phyloP scores from a whole-genome alignment of 1,284 basidiomycete genomes.

The Fomes fomentarius region DNA sequence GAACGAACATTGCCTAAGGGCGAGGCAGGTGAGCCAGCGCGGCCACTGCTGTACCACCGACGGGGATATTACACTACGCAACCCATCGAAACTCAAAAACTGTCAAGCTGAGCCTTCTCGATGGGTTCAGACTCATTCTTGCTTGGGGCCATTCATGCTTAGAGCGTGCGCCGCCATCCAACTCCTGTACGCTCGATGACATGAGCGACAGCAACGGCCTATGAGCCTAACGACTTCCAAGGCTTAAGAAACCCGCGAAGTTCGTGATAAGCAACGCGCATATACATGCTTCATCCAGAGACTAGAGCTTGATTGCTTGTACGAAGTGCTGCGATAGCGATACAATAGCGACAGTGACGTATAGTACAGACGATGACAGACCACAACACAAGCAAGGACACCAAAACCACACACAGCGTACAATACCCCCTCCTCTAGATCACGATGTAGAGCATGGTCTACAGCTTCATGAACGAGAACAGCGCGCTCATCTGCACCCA shows the following conservation, averaged over 20 bases:
- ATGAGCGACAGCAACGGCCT: too few relatives aligned
- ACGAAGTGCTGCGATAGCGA: conserved; percentile 20
- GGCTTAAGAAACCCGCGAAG: too few relatives aligned
- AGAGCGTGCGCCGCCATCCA: too few relatives aligned
- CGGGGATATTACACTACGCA: conserved; percentile 45
- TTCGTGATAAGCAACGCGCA: too few relatives aligned
- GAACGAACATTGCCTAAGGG: conserved; percentile 35
- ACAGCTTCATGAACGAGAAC: conserved; percentile 79
- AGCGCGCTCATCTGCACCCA: conserved; percentile 82
- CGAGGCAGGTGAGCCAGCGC: conserved; percentile 25
- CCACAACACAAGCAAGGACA: not conserved
- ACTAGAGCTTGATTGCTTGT: not conserved
- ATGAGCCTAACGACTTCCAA: too few relatives aligned
- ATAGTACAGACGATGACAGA: conserved; percentile 8
- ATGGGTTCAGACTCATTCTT: too few relatives aligned
- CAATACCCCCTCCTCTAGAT: too few relatives aligned
- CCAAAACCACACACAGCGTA: not conserved
- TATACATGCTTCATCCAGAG: too few relatives aligned
- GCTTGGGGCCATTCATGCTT: too few relatives aligned
- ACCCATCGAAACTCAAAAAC: conserved; percentile 15
- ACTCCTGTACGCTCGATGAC: too few relatives aligned
- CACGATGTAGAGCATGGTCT: not conserved
- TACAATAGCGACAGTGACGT: conserved; percentile 20
- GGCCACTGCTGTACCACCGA: conserved; percentile 52
- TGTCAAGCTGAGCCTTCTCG: not conserved